Base-by-base conservation (phyloP, 106 monocot species). In the Apostasia shenzhenica region DNA sequence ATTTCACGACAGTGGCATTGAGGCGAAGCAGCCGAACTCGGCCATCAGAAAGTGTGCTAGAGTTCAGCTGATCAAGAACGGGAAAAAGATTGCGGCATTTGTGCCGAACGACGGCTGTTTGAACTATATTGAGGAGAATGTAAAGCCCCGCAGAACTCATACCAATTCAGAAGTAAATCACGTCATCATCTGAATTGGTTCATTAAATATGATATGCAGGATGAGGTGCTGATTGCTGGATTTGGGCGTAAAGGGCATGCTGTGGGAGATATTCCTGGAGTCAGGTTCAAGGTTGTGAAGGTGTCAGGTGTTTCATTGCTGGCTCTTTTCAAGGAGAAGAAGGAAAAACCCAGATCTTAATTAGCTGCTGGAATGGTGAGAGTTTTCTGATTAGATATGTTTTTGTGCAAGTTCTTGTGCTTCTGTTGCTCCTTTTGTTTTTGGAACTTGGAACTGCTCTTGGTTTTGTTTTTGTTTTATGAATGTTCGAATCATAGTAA, bases 271-370 rank as follows among this genome's bases (percentile, higher is more conserved):
- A 70, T 70, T 7, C 70, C 70, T 11, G 70, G 70, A 70, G 70
- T 70, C 43, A 54, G 70, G 49, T 70, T 70, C 59, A 70, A 70
- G 59, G 70, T 70, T 39, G 70, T 70, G 44, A 70, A 70, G 59
- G 70, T 70, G 3, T 70, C 70, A n/a, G 70, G 70, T 46, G 70
- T 70, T 6, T 70, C 70, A 2, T 48, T 70, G 5, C 48, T 70
- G 70, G 70, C 70, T 55, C 63, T 72, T 41, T 72, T 72, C 72
- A 72, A 72, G 62, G 61, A 72, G 53, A 72, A 72, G 72, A 69
- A 70, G 45, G 70, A 70, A 38, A 70, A 70, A 48, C 70, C 70
- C 40, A 41, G 70, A 2, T 70, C 70, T 45, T 70, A 59, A 60
- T 6, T 14, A 52, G 12, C 57, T 26, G 26, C 26, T 26, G 0